Base-by-base conservation (phyloP, 2,329 filamentous ascomycete genomes). In the Colletotrichum sp. region DNA sequence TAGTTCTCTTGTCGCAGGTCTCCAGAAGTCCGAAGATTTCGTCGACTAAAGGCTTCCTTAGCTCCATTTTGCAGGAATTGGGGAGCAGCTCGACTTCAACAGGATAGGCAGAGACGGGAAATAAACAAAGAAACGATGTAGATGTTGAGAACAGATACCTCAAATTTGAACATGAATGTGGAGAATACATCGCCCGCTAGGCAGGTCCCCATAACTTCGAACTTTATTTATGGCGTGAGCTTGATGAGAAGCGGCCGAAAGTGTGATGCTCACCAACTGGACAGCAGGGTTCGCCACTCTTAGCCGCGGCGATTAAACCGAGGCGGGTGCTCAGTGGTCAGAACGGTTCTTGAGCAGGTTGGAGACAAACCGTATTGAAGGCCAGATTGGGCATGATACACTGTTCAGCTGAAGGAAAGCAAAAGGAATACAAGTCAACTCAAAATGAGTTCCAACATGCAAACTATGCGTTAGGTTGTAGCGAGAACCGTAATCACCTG, bases 191-290 rank as follows among this genome's bases (percentile, higher is more conserved):
- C 39, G 39, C 39, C 39, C 5, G 39, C 39, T 5, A 44, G 39
- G 39, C 18, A 44, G 39, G 39, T 1, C 39, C 8, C 16, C 18
- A 10, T 49, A 6, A n/a, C 0, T n/a, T 6, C 39, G 9, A 49
- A 49, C 39, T 49, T 49, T 44, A 2, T n/a, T 4, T 4, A 49
- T 49, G 18, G 39, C 39, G 39, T 49, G 39, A n/a, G 39, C 39
- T 6, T 10, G 9, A 44, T 49, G 39, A 49, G 39, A 49, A n/a
- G 18, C 18, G 8, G 18, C 39, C 18, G 6, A 49, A 49, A 7
- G 39, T 49, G 0, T n/a, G 39, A n/a, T 12, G 39, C 39, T n/a
- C 39, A 12, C 39, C 1, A 12, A 0, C 39, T 0, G 39, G 18
- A 49, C 39, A n/a, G 39, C 18, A 49, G 1, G 39, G 39, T 49